Evolutionary conservation across 805 yeast genomes (phyloP).

Genomic region (Zygosaccharomyces kombuchaensis): DNA sequence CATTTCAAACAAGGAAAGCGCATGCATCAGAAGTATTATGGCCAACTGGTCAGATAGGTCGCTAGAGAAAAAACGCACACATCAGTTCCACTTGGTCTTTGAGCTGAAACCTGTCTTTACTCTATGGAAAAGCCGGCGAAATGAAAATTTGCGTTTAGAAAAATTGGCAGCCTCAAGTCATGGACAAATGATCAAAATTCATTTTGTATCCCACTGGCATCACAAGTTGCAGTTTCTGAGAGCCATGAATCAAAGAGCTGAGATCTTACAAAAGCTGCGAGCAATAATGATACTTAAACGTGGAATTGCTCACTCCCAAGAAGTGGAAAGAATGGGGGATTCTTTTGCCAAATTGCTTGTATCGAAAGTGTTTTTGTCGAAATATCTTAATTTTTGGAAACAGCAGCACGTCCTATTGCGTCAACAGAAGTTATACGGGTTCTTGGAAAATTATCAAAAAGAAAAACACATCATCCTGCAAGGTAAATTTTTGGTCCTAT

Average conservation of each 20-base stretch:
- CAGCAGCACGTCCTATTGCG: not conserved
- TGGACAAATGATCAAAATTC: not conserved
- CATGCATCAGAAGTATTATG: not conserved
- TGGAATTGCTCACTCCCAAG: slow-evolving; percentile 10
- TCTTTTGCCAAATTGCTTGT: slow-evolving; percentile 4
- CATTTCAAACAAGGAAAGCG: not conserved
- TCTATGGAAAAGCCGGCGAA: slow-evolving; percentile 6
- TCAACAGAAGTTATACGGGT: slow-evolving; percentile 5
- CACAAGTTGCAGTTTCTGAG: not conserved
- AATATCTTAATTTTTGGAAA: slow-evolving; percentile 8
- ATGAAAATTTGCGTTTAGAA: not conserved
- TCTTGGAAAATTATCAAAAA: slow-evolving; percentile 9
- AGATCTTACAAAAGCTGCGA: slow-evolving; percentile 10
- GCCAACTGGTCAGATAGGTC: slow-evolving; percentile 2
- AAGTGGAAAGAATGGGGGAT: slow-evolving; percentile 8
- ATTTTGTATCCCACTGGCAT: slow-evolving; percentile 6
- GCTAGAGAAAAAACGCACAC: not conserved
- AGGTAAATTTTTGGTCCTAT: slow-evolving; percentile 5
- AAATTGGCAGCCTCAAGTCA: slow-evolving; percentile 2
- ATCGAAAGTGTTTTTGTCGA: slow-evolving; percentile 4
- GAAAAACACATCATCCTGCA: not conserved
- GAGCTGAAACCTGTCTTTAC: not conserved
- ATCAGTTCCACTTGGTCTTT: not conserved
- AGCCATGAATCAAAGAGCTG: slow-evolving; percentile 14
- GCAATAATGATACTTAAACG: slow-evolving; percentile 13